Base-by-base conservation (phyloP, 2,329 filamentous ascomycete genomes). In the Cladosporium colombiae region DNA sequence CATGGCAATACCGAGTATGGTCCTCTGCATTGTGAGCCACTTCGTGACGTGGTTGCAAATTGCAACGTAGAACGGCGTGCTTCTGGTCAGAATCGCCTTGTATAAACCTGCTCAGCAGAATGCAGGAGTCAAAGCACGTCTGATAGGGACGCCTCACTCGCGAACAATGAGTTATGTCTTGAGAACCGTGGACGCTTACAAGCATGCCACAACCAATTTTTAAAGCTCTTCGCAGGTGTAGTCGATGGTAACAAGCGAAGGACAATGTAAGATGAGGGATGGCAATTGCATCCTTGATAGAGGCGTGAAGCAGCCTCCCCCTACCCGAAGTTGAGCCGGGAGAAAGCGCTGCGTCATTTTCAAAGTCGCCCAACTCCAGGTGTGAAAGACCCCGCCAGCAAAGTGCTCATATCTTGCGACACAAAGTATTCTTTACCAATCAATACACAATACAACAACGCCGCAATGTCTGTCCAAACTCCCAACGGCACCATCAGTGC, bases 401-500 rank as follows among this genome's bases (percentile, higher is more conserved):
- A 46, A 55, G 52, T 55, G 52, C 52, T 55, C 52, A 55, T 31
- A 55, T 55, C 31, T 49, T 52, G 29, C 29, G 29, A 33, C 33
- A 16, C 35, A 23, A 37, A 52, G 10, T 10, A 61, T 49, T 35
- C 23, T 18, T 49, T 33, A 55, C 27, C 18, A 33, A 18, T n/a
- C 13, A 11, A 55, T 55, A 55, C 8, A 7, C 14, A 29, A 37
- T 21, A n/a, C 21, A 62, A 11, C 31, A 40, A 14, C 61, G 50
- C 50, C 50, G 49, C 27, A 8, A 63, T 63, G 61, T 63, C 61
- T 33, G 61, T 63, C n/a, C 50, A 55, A 55, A 63, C 61, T 5
- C 50, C 61, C 27, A 63, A 55, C 35, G 61, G 61, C 29, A 35
- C 61, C 0, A 63, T 82, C 70, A 78, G 79, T 67, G 71, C 81